Evolutionary conservation across 148 eudicot genomes (phyloP).

Genomic region (Vaccinium corymbosum): DNA sequence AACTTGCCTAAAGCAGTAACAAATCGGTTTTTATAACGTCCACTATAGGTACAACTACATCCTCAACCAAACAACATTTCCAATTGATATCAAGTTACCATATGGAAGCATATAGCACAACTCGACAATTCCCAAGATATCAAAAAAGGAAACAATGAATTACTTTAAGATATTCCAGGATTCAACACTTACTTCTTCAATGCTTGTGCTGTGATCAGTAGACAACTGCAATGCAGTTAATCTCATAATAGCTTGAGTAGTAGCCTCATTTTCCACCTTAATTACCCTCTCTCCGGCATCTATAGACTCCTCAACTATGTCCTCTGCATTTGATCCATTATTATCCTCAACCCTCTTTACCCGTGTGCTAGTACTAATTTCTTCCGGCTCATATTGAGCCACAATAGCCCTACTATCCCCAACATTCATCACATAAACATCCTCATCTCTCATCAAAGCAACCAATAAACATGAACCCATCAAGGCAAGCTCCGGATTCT

Average conservation of each 20-base stretch:
- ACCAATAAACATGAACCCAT: constrained; percentile 99
- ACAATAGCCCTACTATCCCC: constrained; percentile 99
- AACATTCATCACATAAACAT: constrained; percentile 98
- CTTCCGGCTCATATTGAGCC: constrained; percentile 57
- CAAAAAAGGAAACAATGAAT: not conserved
- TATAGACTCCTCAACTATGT: constrained; percentile 64
- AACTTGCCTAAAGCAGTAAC: not conserved
- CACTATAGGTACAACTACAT: not conserved
- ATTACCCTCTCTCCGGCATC: constrained; percentile 33
- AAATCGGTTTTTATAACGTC: not conserved
- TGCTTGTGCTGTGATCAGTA: constrained; percentile 94
- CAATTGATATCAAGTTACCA: constrained; percentile 10
- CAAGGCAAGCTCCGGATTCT: constrained; percentile 90
- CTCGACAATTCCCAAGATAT: not conserved
- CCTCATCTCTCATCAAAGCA: constrained; percentile 94
- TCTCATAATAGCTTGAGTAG: constrained; percentile 40
- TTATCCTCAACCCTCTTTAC: constrained; percentile 27
- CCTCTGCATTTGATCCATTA: constrained; percentile 44
- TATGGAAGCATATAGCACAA: not conserved
- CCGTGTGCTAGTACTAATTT: constrained; percentile 31
- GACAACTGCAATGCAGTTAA: constrained; percentile 88
- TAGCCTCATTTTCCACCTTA: constrained; percentile 36
- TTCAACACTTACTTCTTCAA: constrained; percentile 71
- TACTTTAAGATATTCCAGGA: constrained; percentile 10
- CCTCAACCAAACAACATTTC: not conserved